These are phyloP conservation scores for Neonectria magnoliae DNA, from an alignment of 2,329 filamentous ascomycete species.

Conservation along the genomic window DNA sequence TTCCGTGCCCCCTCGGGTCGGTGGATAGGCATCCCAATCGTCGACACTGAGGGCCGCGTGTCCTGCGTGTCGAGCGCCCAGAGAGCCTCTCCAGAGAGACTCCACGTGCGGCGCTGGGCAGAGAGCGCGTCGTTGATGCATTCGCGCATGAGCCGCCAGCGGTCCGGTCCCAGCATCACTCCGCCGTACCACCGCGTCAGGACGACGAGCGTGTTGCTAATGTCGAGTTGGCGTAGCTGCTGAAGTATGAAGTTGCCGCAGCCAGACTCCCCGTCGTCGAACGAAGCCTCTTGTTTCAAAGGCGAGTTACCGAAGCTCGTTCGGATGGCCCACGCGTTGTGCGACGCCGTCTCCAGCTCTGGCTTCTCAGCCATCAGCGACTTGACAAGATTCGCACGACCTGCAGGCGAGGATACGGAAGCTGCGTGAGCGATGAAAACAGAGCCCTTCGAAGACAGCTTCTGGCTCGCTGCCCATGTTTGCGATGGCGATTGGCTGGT, in stretches of 20 bases:
- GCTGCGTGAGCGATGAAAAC: slow-evolving; percentile 66
- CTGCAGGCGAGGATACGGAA: slow-evolving; percentile 49
- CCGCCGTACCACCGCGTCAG: slow-evolving; percentile 72
- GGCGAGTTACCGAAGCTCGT: slow-evolving; percentile 51
- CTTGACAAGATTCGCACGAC: slow-evolving; percentile 56
- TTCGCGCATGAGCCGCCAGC: slow-evolving; percentile 70
- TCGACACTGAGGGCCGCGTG: slow-evolving; percentile 52
- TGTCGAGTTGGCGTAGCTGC: slow-evolving; percentile 61
- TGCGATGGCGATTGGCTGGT: slow-evolving; percentile 33
- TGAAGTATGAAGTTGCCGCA: slow-evolving; percentile 67
- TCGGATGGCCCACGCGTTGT: slow-evolving; percentile 65
- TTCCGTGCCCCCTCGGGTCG: slow-evolving; percentile 74
- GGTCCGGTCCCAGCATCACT: slow-evolving; percentile 68
- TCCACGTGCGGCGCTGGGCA: slow-evolving; percentile 53
- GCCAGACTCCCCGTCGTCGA: slow-evolving; percentile 70
- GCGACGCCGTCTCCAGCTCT: slow-evolving; percentile 62
- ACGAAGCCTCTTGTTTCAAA: slow-evolving; percentile 59
- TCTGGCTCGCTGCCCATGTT: slow-evolving; percentile 63
- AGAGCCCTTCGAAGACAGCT: slow-evolving; percentile 62
- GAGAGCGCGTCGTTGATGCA: slow-evolving; percentile 65
- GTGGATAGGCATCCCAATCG: slow-evolving; percentile 74
- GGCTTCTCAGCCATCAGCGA: slow-evolving; percentile 60
- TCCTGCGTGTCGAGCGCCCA: slow-evolving; percentile 70
- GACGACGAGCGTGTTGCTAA: slow-evolving; percentile 65
- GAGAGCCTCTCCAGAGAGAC: slow-evolving; percentile 60